Evolutionary conservation across 805 yeast species (phyloP).

Genomic region (Saturnispora quitensis): DNA sequence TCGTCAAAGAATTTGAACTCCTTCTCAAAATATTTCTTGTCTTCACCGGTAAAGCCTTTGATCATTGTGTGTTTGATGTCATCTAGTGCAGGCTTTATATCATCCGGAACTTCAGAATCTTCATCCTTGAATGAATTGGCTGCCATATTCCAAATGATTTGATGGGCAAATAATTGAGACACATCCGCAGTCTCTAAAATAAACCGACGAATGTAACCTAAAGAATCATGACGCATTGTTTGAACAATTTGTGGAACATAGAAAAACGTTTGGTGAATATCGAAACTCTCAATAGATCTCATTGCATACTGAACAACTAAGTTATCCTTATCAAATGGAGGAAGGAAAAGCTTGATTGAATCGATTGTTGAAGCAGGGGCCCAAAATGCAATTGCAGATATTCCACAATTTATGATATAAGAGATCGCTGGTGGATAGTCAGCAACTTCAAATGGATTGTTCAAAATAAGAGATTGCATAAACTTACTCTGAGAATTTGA

Average conservation of each 20-base stretch:
- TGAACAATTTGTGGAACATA: slow-evolving; percentile 98
- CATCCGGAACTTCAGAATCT: slow-evolving; percentile 71
- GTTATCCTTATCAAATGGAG: slow-evolving; percentile 59
- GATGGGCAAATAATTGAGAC: slow-evolving; percentile 90
- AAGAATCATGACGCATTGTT: slow-evolving; percentile 67
- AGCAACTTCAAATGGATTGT: slow-evolving; percentile 52
- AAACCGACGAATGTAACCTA: slow-evolving; percentile 81
- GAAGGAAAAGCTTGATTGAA: slow-evolving; percentile 74
- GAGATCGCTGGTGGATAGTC: slow-evolving; percentile 50
- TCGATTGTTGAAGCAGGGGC: slow-evolving; percentile 71
- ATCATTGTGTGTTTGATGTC: slow-evolving; percentile 59
- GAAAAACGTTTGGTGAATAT: slow-evolving; percentile 81
- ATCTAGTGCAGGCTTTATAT: slow-evolving; percentile 76
- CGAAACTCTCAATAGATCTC: slow-evolving; percentile 82
- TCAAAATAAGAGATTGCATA: slow-evolving; percentile 37
- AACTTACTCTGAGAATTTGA: slow-evolving; percentile 30
- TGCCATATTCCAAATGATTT: slow-evolving; percentile 94
- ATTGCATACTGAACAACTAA: slow-evolving; percentile 76
- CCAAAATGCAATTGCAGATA: slow-evolving; percentile 43
- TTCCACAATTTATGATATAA: slow-evolving; percentile 31
- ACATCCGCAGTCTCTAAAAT: slow-evolving; percentile 89
- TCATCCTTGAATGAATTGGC: slow-evolving; percentile 91
- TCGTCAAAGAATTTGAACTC: slow-evolving; percentile 87
- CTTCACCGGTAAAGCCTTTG: slow-evolving; percentile 47
- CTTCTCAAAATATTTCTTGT: slow-evolving; percentile 58